Base-by-base conservation (phyloP, 2,329 filamentous ascomycete genomes). In the Fusarium kyushuense region DNA sequence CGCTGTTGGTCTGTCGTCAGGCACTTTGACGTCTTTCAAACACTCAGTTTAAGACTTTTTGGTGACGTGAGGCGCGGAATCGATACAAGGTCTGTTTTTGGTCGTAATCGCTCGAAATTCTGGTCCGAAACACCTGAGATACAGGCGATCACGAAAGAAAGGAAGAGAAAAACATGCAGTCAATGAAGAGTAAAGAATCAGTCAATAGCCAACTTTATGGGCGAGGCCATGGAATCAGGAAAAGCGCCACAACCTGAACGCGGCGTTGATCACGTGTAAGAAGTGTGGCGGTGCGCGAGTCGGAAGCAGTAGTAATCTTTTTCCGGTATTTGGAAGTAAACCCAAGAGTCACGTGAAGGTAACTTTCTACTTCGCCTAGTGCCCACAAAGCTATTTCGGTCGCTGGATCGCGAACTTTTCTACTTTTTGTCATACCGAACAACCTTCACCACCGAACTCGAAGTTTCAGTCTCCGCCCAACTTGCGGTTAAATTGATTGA, bases 401-500 rank as follows among this genome's bases (percentile, higher is more conserved):
- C 55, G 65, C 43, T 46, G 67, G 70, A 56, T 61, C 51, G 65
- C 64, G 45, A 72, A 75, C 74, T 75, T 77, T 71, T 76, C 65
- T 71, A 71, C 72, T 72, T 75, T 68, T 74, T 68, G 69, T 71
- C 73, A 70, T 61, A 70, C 71, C 73, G 72, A 74, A 73, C 46
- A 74, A 76, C 75, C 77, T 77, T 73, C 33, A 76, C 79, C 47
- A 58, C 76, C 77, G 92, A 91, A 97, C 93, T 93, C 88, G 93
- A 96, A 93, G 91, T 88, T 78, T 96, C 95, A 97, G 95, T 98
- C 95, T 97, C 95, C 95, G 94, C 92, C 88, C 90, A 92, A 90
- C 82, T 83, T 82, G 92, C 94, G 95, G 95, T 97, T 97, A 97
- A 98, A 97, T 91, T 90, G 95, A 98, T 98, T 98, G 95, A 94